phyloP scores from a whole-genome alignment of 345 rosid species.

The Eucalyptus microcorys region DNA sequence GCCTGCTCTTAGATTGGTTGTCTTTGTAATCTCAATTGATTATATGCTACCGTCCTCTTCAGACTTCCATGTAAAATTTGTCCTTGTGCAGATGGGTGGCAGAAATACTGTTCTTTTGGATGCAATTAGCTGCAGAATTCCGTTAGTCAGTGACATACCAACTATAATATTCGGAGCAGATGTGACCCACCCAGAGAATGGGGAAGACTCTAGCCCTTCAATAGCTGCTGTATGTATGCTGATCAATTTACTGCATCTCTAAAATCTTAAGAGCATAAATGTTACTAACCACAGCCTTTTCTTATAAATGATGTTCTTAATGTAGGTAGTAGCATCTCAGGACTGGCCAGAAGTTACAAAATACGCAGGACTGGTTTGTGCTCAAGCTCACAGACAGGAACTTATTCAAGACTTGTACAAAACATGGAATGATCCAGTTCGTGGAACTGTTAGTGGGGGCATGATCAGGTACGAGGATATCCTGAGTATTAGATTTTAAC shows the following conservation, averaged over 20 bases:
- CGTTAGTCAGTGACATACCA: conserved; percentile 93
- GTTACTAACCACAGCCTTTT: not conserved
- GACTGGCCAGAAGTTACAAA: conserved; percentile 99
- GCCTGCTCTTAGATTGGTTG: not conserved
- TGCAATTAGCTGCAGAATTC: conserved; percentile 95
- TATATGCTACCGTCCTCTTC: not conserved
- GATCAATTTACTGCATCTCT: not conserved
- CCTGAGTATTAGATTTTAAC: not conserved
- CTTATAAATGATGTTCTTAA: not conserved
- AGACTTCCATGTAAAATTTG: not conserved
- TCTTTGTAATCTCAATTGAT: not conserved
- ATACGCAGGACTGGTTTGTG: conserved; percentile 96
- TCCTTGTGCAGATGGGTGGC: conserved; percentile 82
- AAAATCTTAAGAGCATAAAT: not conserved
- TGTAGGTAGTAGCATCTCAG: conserved; percentile 97
- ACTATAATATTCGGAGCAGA: conserved; percentile 99
- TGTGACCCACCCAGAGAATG: conserved; percentile 99
- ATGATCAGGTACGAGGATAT: conserved; percentile 68
- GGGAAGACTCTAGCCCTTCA: conserved; percentile 98
- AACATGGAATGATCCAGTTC: conserved; percentile 99
- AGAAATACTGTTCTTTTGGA: conserved; percentile 95
- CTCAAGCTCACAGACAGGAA: conserved; percentile 99
- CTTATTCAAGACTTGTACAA: conserved; percentile 96
- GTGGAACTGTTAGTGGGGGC: conserved; percentile 93
- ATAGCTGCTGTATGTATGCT: conserved; percentile 68